A percentile compares a stretch with the other conserved stretches of the same genome.
Conservation (phyloP, 2,329 filamentous ascomycete species). For the Blumeria graminis region DNA sequence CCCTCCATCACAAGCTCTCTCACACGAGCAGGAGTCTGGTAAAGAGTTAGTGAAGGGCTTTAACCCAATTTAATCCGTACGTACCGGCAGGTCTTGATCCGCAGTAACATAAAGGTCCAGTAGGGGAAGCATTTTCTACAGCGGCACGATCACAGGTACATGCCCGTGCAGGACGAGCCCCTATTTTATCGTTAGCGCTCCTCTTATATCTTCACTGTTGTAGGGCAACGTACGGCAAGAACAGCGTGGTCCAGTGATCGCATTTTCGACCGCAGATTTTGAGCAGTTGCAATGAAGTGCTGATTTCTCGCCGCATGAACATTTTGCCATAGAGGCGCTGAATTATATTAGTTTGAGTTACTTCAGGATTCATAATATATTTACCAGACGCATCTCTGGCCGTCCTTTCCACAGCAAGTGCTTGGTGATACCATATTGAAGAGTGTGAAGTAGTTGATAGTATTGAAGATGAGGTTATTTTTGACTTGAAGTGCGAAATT, state of each 20-base stretch:
- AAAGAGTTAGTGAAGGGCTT: neutral
- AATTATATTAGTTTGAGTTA: neutral
- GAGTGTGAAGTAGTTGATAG: neutral
- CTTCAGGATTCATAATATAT: neutral
- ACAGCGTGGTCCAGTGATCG: slow-evolving; percentile 46
- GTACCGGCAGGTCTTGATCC: slow-evolving; percentile 48
- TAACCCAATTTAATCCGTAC: slow-evolving; percentile 12
- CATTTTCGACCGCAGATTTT: slow-evolving; percentile 55
- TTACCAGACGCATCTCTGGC: slow-evolving; percentile 14
- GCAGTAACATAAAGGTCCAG: slow-evolving; percentile 47
- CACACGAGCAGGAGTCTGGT: slow-evolving; percentile 54
- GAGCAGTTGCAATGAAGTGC: slow-evolving; percentile 73
- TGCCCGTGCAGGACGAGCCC: slow-evolving; percentile 47
- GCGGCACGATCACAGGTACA: slow-evolving; percentile 59
- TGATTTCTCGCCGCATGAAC: slow-evolving; percentile 74
- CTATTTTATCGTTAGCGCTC: slow-evolving; percentile 5
- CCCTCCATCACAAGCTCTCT: slow-evolving; percentile 40
- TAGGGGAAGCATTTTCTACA: slow-evolving; percentile 39
- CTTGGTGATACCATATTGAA: slow-evolving; percentile 11
- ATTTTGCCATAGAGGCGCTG: slow-evolving; percentile 39
- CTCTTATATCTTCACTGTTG: neutral
- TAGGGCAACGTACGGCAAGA: slow-evolving; percentile 38
- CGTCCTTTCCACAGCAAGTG: slow-evolving; percentile 15
- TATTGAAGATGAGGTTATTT: no score
- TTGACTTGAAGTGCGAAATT: no score